phyloP scores from a whole-genome alignment of 83 land plant species.

The Picea abies region DNA sequence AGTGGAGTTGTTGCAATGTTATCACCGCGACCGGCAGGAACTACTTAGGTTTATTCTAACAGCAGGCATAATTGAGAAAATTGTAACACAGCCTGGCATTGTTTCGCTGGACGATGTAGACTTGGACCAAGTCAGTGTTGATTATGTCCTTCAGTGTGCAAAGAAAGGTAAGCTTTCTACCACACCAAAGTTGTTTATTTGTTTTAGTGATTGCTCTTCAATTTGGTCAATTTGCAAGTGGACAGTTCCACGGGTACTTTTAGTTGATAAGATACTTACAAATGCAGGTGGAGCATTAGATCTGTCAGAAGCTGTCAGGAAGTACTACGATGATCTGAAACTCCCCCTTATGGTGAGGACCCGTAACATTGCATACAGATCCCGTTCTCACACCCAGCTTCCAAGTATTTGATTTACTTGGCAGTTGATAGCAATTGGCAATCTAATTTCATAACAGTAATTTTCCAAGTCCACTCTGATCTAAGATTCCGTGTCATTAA shows the following conservation, averaged over 20 bases:
- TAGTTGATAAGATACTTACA: background rate
- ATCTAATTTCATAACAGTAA: background rate
- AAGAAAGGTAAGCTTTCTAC: conserved; percentile 47
- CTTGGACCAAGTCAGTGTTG: conserved; percentile 42
- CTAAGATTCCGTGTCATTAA: background rate
- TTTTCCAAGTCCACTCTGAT: background rate
- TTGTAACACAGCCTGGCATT: conserved; percentile 48
- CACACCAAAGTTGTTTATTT: background rate
- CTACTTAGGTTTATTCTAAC: conserved; percentile 67
- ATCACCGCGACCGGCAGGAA: conserved; percentile 76
- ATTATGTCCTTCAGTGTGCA: conserved; percentile 68
- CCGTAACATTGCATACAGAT: background rate
- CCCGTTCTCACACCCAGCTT: too few species aligned
- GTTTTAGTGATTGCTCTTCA: background rate
- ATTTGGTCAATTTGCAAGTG: background rate
- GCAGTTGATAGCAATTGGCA: background rate
- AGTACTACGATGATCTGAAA: conserved; percentile 45
- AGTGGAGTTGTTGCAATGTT: conserved; percentile 48
- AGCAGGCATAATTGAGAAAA: conserved; percentile 41
- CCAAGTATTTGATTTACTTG: background rate
- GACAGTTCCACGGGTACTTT: background rate
- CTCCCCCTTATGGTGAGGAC: conserved; percentile 64
- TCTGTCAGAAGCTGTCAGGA: conserved; percentile 67
- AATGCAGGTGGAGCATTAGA: conserved; percentile 65
- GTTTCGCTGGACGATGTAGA: conserved; percentile 47